phyloP scores from a whole-genome alignment of 164 flowering plant species.

The Kalanchoe fedtschenkoi region DNA sequence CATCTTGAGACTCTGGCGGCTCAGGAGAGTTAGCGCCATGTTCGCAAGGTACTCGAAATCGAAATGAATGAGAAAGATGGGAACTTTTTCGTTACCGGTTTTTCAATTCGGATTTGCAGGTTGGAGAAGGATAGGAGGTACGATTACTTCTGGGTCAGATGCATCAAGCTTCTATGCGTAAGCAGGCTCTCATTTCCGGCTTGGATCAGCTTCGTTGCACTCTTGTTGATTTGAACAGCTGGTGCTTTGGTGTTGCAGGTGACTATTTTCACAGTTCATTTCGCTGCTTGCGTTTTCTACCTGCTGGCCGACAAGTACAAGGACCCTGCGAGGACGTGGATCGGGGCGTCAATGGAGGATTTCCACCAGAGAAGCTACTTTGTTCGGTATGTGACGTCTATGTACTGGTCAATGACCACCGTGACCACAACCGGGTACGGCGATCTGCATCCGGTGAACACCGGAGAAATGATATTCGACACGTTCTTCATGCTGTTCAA shows the following conservation, averaged over 20 bases:
- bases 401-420: slow-evolving; percentile 61
- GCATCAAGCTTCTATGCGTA: not conserved
- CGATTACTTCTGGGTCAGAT: slow-evolving; percentile 31
- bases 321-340: slow-evolving; percentile 37
- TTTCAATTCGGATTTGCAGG: slow-evolving; percentile 8
- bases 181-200: not conserved
- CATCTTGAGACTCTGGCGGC: slow-evolving; percentile 67
- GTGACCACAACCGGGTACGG: slow-evolving; percentile 58
- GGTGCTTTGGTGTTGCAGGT: not conserved
- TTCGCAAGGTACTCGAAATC: slow-evolving; percentile 32
- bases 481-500: slow-evolving; percentile 47
- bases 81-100: not conserved
- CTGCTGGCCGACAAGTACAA: slow-evolving; percentile 26
- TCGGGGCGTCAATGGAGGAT: slow-evolving; percentile 18
- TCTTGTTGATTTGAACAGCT: not conserved
- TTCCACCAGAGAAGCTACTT: slow-evolving; percentile 14
- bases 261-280: slow-evolving; percentile 42
- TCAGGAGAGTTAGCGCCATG: slow-evolving; percentile 48
- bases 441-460: slow-evolving; percentile 51
- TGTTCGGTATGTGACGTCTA: slow-evolving; percentile 30
- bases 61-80: not conserved
- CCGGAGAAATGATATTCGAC: slow-evolving; percentile 37
- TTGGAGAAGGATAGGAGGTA: slow-evolving; percentile 54
- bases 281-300: slow-evolving; percentile 43
- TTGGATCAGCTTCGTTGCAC: not conserved